Evolutionary conservation across 1,139 yeast species (phyloP).

Genomic region (Yamadazyma dushanensis): DNA sequence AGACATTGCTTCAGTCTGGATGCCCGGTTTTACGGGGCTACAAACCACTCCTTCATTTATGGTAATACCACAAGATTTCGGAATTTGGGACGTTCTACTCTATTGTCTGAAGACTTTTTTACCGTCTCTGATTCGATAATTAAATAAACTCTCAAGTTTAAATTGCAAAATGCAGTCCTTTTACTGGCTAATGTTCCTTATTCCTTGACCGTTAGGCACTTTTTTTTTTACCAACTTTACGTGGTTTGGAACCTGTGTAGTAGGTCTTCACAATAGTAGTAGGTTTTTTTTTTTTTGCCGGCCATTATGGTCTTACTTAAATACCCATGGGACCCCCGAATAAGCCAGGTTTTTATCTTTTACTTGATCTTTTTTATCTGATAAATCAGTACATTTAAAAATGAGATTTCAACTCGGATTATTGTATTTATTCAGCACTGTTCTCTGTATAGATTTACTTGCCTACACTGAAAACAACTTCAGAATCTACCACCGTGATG

Average conservation of each 20-base stretch:
- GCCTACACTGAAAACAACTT: constrained; percentile 12
- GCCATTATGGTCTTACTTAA: no score
- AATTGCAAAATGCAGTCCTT: constrained; percentile 3
- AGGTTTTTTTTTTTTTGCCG: no score
- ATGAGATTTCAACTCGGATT: constrained; percentile 1
- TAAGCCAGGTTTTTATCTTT: neutral
- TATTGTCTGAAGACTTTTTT: neutral
- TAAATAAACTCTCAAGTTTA: neutral
- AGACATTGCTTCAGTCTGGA: no score
- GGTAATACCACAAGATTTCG: neutral
- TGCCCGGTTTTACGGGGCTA: no score
- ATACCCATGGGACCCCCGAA: no score
- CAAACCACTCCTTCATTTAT: no score
- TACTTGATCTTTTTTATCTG: neutral
- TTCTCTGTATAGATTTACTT: constrained; percentile 3
- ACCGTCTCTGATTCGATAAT: neutral
- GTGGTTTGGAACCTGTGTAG: neutral
- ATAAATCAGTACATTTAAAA: constrained; percentile 3
- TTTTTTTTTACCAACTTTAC: neutral
- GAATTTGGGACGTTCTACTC: no score
- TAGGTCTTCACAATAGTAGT: neutral
- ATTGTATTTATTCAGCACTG: neutral
- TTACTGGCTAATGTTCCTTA: constrained; percentile 5
- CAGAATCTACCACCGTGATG: constrained; percentile 18
- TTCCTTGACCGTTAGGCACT: neutral